Conservation (phyloP, 2,329 filamentous ascomycete genomes). For the Tolypocladium tundrense region DNA sequence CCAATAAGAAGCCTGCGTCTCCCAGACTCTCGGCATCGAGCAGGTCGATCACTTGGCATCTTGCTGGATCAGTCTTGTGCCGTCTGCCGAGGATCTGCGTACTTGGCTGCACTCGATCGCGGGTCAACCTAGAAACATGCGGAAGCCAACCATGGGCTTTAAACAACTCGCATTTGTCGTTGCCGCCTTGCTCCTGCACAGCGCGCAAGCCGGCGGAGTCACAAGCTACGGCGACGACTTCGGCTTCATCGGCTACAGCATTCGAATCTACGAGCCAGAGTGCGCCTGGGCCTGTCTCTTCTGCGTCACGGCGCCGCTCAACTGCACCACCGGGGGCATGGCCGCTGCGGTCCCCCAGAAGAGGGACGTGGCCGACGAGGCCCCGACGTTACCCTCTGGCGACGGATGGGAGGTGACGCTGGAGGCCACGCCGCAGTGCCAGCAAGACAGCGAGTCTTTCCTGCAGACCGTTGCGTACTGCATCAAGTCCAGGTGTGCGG, state of each 20-base stretch:
- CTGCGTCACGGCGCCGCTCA: conserved; percentile 4
- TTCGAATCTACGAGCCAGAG: conserved; percentile 54
- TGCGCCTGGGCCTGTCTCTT: conserved; percentile 50
- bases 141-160: too few species aligned
- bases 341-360: too few species aligned
- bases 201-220: not conserved
- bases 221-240: conserved; percentile 3
- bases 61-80: too few species aligned
- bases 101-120: too few species aligned
- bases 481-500: conserved; percentile 5
- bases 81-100: too few species aligned
- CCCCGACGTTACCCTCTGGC: not conserved
- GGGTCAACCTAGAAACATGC: too few species aligned
- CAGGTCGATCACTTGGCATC: too few species aligned
- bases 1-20: too few species aligned
- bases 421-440: conserved; percentile 4
- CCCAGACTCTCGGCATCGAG: too few species aligned
- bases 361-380: too few species aligned
- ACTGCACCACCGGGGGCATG: not conserved
- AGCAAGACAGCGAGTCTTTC: conserved; percentile 8
- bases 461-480: conserved; percentile 10
- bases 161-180: too few species aligned
- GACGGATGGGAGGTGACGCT: conserved; percentile 1
- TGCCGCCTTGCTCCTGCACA: not conserved
- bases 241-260: conserved; percentile 15